Conservation (phyloP, 257 asterid genomes). For the Petunia secreta region DNA sequence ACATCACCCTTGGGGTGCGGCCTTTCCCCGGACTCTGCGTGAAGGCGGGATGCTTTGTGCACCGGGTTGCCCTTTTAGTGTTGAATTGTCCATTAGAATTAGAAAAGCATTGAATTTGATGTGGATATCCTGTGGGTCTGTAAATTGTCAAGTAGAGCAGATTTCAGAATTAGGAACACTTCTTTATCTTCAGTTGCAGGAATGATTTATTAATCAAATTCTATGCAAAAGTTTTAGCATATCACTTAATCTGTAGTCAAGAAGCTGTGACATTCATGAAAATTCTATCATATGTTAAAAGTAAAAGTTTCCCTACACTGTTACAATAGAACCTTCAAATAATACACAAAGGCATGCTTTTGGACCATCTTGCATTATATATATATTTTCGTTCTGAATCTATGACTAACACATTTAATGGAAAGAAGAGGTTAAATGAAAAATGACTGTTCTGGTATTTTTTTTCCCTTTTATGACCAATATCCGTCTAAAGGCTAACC, state of each 20-base stretch:
- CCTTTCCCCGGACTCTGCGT: too few species aligned
- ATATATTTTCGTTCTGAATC: background rate
- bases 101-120: background rate
- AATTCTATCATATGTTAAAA: background rate
- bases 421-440: background rate
- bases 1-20: too few species aligned
- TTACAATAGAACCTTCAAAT: background rate
- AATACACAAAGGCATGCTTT: background rate
- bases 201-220: background rate
- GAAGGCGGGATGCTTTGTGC: too few species aligned
- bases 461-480: too few species aligned
- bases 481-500: too few species aligned
- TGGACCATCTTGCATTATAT: background rate
- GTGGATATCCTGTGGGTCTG: background rate
- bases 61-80: background rate
- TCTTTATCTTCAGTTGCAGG: background rate
- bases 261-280: background rate
- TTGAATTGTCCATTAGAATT: background rate
- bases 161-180: slow-evolving; percentile 3
- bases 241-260: slow-evolving; percentile 5
- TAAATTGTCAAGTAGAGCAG: slow-evolving; percentile 2
- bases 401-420: background rate
- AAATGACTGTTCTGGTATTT: background rate
- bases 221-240: background rate
- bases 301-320: background rate